Base-by-base conservation (phyloP, 2,329 filamentous ascomycete species). In the Drechslerella coelobrocha region DNA sequence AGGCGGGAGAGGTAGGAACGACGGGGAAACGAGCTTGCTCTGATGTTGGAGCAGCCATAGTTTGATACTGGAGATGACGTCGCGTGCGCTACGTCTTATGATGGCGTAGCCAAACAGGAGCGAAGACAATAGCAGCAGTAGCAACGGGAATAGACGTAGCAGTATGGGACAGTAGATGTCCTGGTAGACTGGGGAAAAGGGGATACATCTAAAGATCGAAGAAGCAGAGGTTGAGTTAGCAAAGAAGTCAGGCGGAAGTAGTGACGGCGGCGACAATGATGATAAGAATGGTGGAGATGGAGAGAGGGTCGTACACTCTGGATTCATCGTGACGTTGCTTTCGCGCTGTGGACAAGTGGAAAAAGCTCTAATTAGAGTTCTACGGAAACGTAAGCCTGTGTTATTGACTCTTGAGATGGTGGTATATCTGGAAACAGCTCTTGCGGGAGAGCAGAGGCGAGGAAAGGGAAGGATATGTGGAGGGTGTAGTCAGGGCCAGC, bases 311-410 rank as follows among this genome's bases (percentile, higher is more conserved):
- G 39, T 72, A 72, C 68, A 72, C 68, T 72, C 68, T 63, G 68
- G 68, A 65, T 72, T 72, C 68, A 72, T 72, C 24, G 29, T 72
- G 68, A 65, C 34, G 59, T 59, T 55, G 51, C 43, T 10, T 10
- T 4, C 17, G 34, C 34, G 34, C 34, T 39, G 34, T 59, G 54
- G 24, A 62, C 52, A 62, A 60, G 47, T 62, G 37, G 57, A 61
- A 69, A 69, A n/a, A n/a, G 65, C 65, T 69, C 65, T 69, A 62
- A 62, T 62, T 69, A 69, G 39, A 69, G 57, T 69, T 62, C 57
- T 53, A 53, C 29, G 50, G 53, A 62, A 69, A 62, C 65, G 65
- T 69, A 57, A 69, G 65, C 45, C 45, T 41, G 41, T 21, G 47
- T 51, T 54, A 53, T 69, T 62, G 54, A 52, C 52, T 53, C 57